These are phyloP conservation scores for Penicillium desertorum DNA, from an alignment of 495 filamentous ascomycete species.

Conservation along the genomic window DNA sequence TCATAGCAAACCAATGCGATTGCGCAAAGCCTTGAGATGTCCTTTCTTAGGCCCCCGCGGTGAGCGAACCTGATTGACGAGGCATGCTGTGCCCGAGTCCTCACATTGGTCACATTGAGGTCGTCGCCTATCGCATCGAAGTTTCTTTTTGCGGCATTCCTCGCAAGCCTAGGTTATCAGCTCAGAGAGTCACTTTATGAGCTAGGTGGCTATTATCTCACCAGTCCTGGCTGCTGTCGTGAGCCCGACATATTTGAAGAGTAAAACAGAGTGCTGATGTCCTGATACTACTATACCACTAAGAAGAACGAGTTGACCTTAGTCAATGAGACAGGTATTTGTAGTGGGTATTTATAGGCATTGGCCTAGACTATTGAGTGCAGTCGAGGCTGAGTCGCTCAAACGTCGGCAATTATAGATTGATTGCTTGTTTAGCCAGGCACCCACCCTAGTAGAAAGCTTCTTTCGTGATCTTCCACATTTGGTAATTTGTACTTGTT, in stretches of 20 bases:
- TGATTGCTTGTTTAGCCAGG: not conserved
- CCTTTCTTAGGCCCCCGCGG: constrained; percentile 22
- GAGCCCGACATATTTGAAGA: not conserved
- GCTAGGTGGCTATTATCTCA: not conserved
- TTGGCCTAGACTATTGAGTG: not conserved
- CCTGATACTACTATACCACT: not conserved
- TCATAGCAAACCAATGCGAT: constrained; percentile 15
- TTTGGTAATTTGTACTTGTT: not conserved
- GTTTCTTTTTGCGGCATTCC: constrained; percentile 23
- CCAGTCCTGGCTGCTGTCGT: constrained; percentile 17
- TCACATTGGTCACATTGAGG: constrained; percentile 19
- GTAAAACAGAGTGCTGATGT: not conserved
- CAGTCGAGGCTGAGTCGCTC: not conserved
- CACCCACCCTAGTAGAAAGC: not conserved
- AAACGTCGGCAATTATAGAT: not conserved
- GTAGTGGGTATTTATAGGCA: not conserved
- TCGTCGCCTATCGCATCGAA: constrained; percentile 20
- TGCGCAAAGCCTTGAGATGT: constrained; percentile 18
- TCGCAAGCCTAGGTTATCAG: constrained; percentile 17
- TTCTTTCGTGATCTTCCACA: not conserved
- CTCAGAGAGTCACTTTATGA: not conserved
- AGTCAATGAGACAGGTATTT: not conserved
- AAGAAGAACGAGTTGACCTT: not conserved
- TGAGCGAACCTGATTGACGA: constrained; percentile 13
- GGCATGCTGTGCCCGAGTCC: constrained; percentile 16